Evolutionary conservation across 139 green algal genomes (phyloP).

Genomic region (Microglena sp.): DNA sequence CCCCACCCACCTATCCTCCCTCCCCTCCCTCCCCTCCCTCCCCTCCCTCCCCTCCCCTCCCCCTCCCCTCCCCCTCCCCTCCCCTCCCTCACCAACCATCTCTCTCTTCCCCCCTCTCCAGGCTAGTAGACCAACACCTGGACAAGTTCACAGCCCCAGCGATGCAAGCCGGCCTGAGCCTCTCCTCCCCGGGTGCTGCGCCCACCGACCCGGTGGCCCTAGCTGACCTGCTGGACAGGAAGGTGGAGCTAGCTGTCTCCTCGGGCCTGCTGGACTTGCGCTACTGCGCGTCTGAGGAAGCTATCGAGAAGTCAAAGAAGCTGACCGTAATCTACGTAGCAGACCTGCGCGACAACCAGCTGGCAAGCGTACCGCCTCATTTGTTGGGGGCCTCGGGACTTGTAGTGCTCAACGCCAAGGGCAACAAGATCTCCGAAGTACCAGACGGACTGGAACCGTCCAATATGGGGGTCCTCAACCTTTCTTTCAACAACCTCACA

Average conservation of each 20-base stretch:
- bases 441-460: slow-evolving; percentile 23
- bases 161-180: too few species aligned
- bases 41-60: too few species aligned
- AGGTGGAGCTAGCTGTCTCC: not conserved
- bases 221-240: not conserved
- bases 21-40: too few species aligned
- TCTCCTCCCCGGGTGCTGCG: too few species aligned
- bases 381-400: slow-evolving; percentile 18
- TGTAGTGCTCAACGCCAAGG: slow-evolving; percentile 32
- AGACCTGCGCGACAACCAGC: slow-evolving; percentile 30
- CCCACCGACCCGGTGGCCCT: not conserved
- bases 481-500: slow-evolving; percentile 42
- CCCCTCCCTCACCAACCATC: too few species aligned
- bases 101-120: too few species aligned
- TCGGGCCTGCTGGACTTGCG: slow-evolving; percentile 6
- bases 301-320: too few species aligned
- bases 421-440: slow-evolving; percentile 24
- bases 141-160: slow-evolving; percentile 26
- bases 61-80: too few species aligned
- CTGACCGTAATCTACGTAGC: slow-evolving; percentile 24
- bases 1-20: too few species aligned
- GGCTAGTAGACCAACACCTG: slow-evolving; percentile 37
- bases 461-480: slow-evolving; percentile 38
- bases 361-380: not conserved
- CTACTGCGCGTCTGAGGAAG: not conserved